Evolutionary conservation across 2,329 filamentous ascomycete species (phyloP), one percentile per base, ranked within the genome.

Genomic region (Aspergillus ustus): DNA sequence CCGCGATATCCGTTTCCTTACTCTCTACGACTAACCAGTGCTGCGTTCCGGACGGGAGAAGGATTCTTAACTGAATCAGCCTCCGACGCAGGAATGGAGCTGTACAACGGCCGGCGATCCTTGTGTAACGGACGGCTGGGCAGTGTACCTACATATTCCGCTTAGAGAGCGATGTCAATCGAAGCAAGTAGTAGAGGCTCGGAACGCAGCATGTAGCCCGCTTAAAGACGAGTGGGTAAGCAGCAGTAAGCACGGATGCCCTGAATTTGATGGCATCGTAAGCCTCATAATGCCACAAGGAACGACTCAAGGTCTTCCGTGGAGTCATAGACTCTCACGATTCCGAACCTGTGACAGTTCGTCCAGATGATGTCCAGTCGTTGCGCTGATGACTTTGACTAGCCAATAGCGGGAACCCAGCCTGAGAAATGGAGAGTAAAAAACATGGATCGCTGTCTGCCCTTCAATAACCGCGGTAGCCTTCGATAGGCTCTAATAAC

Each of bases 311-410:
- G 34, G 15, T 40, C 4, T 15, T 13, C 11, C 34, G 34, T 15
- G 9, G 25, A 22, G 13, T 34, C 34, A 28, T 8, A 0, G 20
- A 34, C 20, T 8, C 15, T 8, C 37, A 54, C 13, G 25, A 57
- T 50, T 43, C 31, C 46, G 22, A 57, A 44, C 46, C 34, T 57
- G 55, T 57, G 55, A 56, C 52, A 51, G 13, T 28, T 40, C 40
- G 59, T 44, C 48, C 59, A 64, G 56, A 52, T 64, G 62, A 62
- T 62, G 52, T 13, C 13, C 25, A 22, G 49, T 57, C 34, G 43
- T 37, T 46, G 28, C 52, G 51, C 52, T 53, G 60, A 52, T 62
- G 60, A 62, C 57, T 51, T 56, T 61, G 49, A 49, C 45, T n/a
- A 52, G 44, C 44, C 55, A 57, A 62, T 37, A 50, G 40, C 45